phyloP scores from a whole-genome alignment of 2,329 filamentous ascomycete genomes.

The Cercospora zeae-maydis region DNA sequence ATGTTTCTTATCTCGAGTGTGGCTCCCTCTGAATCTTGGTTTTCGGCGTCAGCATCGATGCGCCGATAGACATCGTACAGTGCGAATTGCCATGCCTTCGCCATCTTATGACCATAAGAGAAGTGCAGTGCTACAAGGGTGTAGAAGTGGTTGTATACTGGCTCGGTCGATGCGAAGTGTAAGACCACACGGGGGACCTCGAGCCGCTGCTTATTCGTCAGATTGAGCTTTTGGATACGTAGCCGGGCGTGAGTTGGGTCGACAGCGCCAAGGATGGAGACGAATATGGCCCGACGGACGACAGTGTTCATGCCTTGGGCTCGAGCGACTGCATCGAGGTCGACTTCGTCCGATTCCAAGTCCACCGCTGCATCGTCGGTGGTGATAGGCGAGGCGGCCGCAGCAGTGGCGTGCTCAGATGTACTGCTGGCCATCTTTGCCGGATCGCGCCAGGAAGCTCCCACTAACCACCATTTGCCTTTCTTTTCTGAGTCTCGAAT shows the following conservation, averaged over 20 bases:
- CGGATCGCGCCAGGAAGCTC: slow-evolving; percentile 73
- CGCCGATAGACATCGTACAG: slow-evolving; percentile 82
- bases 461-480: slow-evolving; percentile 98
- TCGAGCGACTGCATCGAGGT: slow-evolving; percentile 69
- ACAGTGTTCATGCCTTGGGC: slow-evolving; percentile 84
- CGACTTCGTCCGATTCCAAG: slow-evolving; percentile 46
- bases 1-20: slow-evolving; percentile 56
- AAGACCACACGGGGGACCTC: slow-evolving; percentile 86
- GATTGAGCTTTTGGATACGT: slow-evolving; percentile 72
- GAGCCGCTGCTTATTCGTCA: slow-evolving; percentile 80
- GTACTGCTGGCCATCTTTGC: slow-evolving; percentile 27
- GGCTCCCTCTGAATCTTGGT: slow-evolving; percentile 53
- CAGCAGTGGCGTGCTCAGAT: slow-evolving; percentile 7
- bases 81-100: slow-evolving; percentile 81
- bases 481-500: slow-evolving; percentile 78
- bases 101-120: slow-evolving; percentile 67
- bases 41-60: slow-evolving; percentile 60
- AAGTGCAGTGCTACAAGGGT: slow-evolving; percentile 76
- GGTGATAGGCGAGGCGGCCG: slow-evolving; percentile 11
- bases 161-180: slow-evolving; percentile 79
- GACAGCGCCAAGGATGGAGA: slow-evolving; percentile 79
- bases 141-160: slow-evolving; percentile 89
- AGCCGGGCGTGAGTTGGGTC: slow-evolving; percentile 81
- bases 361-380: slow-evolving; percentile 25
- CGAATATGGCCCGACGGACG: slow-evolving; percentile 85